Evolutionary conservation across 805 yeast genomes (phyloP).

Genomic region (Lipomyces mesembrius): DNA sequence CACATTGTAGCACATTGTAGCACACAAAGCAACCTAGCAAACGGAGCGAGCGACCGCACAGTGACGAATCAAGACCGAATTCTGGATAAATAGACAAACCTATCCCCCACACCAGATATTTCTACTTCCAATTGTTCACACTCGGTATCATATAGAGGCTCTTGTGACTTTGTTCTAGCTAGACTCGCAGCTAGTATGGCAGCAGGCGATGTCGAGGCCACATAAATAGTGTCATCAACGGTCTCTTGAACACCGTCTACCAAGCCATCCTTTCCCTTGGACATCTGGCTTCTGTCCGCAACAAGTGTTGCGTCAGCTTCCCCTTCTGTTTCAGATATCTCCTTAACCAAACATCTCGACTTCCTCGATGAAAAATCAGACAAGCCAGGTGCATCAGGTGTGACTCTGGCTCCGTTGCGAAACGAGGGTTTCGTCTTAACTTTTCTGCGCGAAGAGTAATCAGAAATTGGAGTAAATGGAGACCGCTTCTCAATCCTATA

Average conservation of each 20-base stretch:
- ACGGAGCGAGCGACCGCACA: background rate
- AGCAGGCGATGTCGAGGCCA: background rate
- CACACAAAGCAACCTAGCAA: background rate
- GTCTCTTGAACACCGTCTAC: background rate
- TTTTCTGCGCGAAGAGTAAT: background rate
- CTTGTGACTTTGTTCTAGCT: background rate
- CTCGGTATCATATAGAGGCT: background rate
- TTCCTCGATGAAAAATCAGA: background rate
- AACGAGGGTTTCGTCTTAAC: background rate
- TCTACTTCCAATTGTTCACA: background rate
- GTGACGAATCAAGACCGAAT: background rate
- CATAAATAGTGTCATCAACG: background rate
- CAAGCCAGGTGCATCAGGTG: background rate
- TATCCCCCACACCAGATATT: background rate
- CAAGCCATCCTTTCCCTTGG: background rate
- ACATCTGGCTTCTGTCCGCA: background rate
- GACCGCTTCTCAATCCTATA: background rate
- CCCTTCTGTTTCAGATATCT: background rate
- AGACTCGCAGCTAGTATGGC: background rate
- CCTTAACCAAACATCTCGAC: background rate
- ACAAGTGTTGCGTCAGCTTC: background rate
- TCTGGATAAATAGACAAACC: background rate
- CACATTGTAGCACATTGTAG: background rate
- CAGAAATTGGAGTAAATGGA: background rate
- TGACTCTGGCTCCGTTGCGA: background rate